phyloP scores from a whole-genome alignment of 1,284 basidiomycete species.

The Xerocomus subilludens region DNA sequence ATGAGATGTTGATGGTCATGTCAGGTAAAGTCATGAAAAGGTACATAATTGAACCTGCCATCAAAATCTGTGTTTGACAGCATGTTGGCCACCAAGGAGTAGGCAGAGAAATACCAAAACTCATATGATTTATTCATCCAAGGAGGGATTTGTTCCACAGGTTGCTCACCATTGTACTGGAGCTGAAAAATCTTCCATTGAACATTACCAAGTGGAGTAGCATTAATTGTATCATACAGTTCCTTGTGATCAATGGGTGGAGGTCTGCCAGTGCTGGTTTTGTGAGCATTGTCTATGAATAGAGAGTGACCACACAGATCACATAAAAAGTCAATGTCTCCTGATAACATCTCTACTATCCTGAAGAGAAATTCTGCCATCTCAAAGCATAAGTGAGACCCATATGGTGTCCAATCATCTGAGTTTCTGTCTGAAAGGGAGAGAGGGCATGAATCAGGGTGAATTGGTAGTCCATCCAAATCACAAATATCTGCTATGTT shows the following conservation, averaged over 20 bases:
- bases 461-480: slow-evolving; percentile 23
- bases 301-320: slow-evolving; percentile 40
- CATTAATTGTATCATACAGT: not conserved
- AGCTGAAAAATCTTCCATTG: not conserved
- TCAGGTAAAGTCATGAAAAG: not conserved
- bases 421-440: slow-evolving; percentile 5
- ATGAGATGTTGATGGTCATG: no score
- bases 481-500: slow-evolving; percentile 14
- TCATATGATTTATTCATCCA: not conserved
- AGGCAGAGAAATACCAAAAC: not conserved
- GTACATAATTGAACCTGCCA: not conserved
- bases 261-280: not conserved
- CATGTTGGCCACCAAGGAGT: not conserved
- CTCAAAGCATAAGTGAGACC: slow-evolving; percentile 32
- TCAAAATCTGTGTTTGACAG: not conserved
- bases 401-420: slow-evolving; percentile 37
- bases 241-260: not conserved
- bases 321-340: slow-evolving; percentile 27
- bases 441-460: not conserved
- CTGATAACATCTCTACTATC: slow-evolving; percentile 32
- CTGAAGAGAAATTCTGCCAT: slow-evolving; percentile 39
- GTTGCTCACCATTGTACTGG: not conserved
- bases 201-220: not conserved
- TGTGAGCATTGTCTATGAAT: no score
- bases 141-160: not conserved